Percentiles rank a stretch among this genome's conserved stretches.
Evolutionary conservation across 1,139 yeast genomes (phyloP).

Genomic region (Saccharomyces pastorianus): DNA sequence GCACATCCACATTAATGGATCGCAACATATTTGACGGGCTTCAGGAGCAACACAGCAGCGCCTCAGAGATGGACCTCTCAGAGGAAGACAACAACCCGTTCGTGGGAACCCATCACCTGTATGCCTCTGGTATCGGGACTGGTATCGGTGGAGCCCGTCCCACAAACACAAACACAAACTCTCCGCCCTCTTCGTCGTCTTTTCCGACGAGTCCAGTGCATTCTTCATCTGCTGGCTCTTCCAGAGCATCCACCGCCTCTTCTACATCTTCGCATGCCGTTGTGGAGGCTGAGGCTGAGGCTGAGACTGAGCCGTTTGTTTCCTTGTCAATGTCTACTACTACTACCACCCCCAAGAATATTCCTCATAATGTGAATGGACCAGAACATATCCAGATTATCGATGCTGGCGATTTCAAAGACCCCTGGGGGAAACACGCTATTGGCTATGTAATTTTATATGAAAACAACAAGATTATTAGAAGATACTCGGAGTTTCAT

Average conservation of each 20-base stretch:
- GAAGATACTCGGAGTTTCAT: conserved; percentile 90
- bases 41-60: not conserved
- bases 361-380: not conserved
- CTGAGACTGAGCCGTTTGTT: conserved; percentile 4
- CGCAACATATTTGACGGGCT: not conserved
- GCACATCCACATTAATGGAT: not conserved
- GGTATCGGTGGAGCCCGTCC: not conserved
- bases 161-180: not conserved
- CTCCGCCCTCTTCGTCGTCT: not conserved
- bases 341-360: not conserved
- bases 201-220: not conserved
- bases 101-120: conserved; percentile 37
- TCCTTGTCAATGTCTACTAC: conserved; percentile 2
- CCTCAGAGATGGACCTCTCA: conserved; percentile 11
- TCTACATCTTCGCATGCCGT: not conserved
- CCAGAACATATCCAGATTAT: conserved; percentile 15
- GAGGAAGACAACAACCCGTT: conserved; percentile 46
- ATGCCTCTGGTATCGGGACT: conserved; percentile 34
- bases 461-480: conserved; percentile 41
- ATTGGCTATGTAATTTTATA: conserved; percentile 73
- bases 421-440: conserved; percentile 51
- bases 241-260: not conserved
- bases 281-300: not conserved
- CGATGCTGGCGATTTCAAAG: conserved; percentile 31
- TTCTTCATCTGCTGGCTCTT: conserved; percentile 2